phyloP scores from a whole-genome alignment of 2,329 filamentous ascomycete species.

The Taxawa tesnikishii region DNA sequence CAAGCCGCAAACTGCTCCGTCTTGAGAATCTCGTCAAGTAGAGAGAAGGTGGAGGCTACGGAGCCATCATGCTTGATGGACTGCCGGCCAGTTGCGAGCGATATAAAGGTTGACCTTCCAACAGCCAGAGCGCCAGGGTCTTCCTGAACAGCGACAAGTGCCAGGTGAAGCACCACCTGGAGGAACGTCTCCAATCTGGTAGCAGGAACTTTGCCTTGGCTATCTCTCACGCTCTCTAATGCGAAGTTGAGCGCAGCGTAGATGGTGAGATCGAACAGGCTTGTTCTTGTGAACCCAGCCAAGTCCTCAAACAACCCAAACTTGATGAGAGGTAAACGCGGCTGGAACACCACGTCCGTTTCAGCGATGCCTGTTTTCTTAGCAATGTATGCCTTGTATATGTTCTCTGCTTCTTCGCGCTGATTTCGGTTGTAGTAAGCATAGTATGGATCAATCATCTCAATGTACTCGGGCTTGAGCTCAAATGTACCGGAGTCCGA shows the following conservation, averaged over 20 bases:
- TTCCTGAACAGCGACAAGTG: slow-evolving; percentile 75
- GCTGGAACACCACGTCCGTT: slow-evolving; percentile 84
- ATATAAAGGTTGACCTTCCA: slow-evolving; percentile 8
- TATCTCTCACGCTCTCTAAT: slow-evolving; percentile 48
- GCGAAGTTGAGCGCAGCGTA: slow-evolving; percentile 81
- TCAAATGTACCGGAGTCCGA: slow-evolving; percentile 92
- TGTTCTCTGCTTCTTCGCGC: slow-evolving; percentile 82
- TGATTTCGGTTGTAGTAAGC: slow-evolving; percentile 96
- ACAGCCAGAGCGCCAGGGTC: slow-evolving; percentile 35
- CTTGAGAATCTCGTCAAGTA: slow-evolving; percentile 40
- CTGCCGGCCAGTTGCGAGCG: slow-evolving; percentile 1
- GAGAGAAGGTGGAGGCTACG: slow-evolving; percentile 34
- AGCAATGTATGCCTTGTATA: slow-evolving; percentile 77
- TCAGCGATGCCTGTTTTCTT: slow-evolving; percentile 71
- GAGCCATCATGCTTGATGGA: background rate
- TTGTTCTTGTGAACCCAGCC: slow-evolving; percentile 67
- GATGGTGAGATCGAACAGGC: slow-evolving; percentile 79
- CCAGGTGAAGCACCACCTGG: slow-evolving; percentile 79
- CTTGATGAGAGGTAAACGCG: slow-evolving; percentile 62
- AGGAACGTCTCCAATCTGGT: slow-evolving; percentile 85
- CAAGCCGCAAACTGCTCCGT: slow-evolving; percentile 71
- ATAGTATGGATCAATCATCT: slow-evolving; percentile 88
- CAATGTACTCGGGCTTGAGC: slow-evolving; percentile 72
- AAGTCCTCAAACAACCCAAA: slow-evolving; percentile 68
- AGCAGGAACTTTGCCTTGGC: slow-evolving; percentile 61